Base-by-base conservation (phyloP, 768 basidiomycete genomes). In the Pleurotus giganteus region DNA sequence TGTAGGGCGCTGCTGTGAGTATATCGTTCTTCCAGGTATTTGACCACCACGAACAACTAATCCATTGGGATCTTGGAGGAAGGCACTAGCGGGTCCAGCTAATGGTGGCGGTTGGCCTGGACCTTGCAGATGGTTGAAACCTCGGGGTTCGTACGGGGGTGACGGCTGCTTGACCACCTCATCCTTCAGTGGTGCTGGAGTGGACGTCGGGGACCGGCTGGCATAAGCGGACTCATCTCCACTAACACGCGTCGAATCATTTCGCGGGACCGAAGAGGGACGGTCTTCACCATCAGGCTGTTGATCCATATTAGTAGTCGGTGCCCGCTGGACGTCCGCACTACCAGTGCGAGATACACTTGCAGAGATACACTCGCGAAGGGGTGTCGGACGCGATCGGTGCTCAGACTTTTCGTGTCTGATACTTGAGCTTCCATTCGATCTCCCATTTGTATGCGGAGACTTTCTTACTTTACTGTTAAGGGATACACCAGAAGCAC, bases 11-110 rank as follows among this genome's bases (percentile, higher is more conserved):
- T 70, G 69, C 60, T 83, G 82, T 42, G 83, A 81, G 65, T 85
- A 85, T 58, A 85, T 84, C 27, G 84, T 86, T 60, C 83, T 82
- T 54, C 83, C 84, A 2, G 80, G 74, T 55, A 81, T 82, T 62
- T 77, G 74, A 21, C 64, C 55, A 41, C 47, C 45, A 52, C 71
- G 71, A 37, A 72, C 73, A 62, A 80, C 77, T 4, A 76, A 63
- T 28, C 64, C 68, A 15, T 63, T 68, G 19, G 80, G 66, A 11
- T 76, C 79, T 55, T 74, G 76, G 36, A 80, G 62, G 53, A 79
- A 78, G 2, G 74, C 79, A 51, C 79, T 82, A 1, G 78, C 75
- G 26, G 82, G 77, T 5, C 78, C 80, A 12, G 77, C 32, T 37
- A 53, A 41, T 43, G 47, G 37, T 26, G 39, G 39, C 42, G 34